Evolutionary conservation across 177 flowering plant genomes (phyloP), one percentile per base, ranked within the genome.

Genomic region (Telopea speciosissima): DNA sequence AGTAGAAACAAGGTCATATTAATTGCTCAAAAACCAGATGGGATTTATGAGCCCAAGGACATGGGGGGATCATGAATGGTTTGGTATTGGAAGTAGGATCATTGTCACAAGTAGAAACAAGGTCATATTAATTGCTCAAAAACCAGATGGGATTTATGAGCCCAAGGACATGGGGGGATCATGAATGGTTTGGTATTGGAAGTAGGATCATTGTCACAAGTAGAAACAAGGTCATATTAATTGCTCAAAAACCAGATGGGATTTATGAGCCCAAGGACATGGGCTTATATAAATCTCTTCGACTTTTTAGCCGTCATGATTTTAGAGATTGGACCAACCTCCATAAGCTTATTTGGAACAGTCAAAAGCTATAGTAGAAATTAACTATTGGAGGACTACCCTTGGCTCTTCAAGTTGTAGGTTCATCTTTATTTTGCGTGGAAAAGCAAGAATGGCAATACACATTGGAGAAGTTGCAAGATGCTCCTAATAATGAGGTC

Each of bases 231-330:
- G 13, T 1, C 1, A 44, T 44, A 1, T 44, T 44, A 13, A 67
- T 1, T 28, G 62, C n/a, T 22, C 67, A 36, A 62, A 62, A 10
- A 60, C 71, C 58, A 59, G 61, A 21, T 13, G 66, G 36, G 31
- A 28, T 28, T 19, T n/a, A 60, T 44, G 28, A 26, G 31, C 31
- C 17, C 0, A 24, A 62, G 25, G 49, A 11, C 24, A 60, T 78
- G 24, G 16, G 60, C 33, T 36, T 9, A 1, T 64, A 70, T 0
- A 77, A 75, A 59, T 63, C 79, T 70, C 74, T 80, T 49, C 60
- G 23, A 31, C 79, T 76, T 14, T 73, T 81, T 42, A 42, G 72
- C 44, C 24, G 12, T 28, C 49, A 71, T 19, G 80, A 5, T 78
- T 80, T n/a, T 62, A 56, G 33, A 13, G 31, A 58, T n/a, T n/a